Conservation (phyloP, 2,329 filamentous ascomycete genomes). For the Setomelanomma holmii region DNA sequence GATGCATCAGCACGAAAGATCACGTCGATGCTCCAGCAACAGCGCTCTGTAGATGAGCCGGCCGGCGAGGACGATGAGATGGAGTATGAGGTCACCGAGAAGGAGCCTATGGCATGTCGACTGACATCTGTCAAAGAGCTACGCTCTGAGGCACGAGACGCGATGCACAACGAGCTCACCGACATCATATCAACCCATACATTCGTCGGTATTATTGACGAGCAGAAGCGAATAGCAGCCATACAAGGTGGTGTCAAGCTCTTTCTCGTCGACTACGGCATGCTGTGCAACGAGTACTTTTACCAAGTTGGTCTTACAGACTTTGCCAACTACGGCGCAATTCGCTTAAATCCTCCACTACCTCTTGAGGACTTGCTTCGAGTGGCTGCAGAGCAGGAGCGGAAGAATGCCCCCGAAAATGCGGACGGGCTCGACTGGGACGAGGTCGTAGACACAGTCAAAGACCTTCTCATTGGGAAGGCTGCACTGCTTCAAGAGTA, state of each 20-base stretch:
- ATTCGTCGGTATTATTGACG: conserved; percentile 92
- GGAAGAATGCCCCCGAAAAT: conserved; percentile 51
- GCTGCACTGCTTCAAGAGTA: conserved; percentile 92
- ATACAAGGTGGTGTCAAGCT: conserved; percentile 93
- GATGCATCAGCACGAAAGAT: conserved; percentile 92
- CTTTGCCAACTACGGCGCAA: conserved; percentile 90
- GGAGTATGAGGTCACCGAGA: conserved; percentile 75
- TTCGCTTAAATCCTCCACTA: conserved; percentile 80
- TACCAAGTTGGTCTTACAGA: conserved; percentile 95
- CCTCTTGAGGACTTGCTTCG: conserved; percentile 73
- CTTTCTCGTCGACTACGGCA: conserved; percentile 91
- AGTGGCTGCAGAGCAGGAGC: conserved; percentile 76
- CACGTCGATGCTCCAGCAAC: conserved; percentile 86
- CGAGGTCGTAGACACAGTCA: conserved; percentile 70
- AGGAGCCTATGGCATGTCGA: conserved; percentile 72
- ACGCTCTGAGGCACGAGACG: conserved; percentile 78
- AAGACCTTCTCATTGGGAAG: conserved; percentile 72
- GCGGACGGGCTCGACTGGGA: conserved; percentile 68
- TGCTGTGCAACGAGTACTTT: conserved; percentile 84
- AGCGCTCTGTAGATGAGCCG: conserved; percentile 45
- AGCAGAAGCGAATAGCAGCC: conserved; percentile 83
- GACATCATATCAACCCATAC: conserved; percentile 88
- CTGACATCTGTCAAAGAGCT: conserved; percentile 87
- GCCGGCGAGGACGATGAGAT: conserved; percentile 57
- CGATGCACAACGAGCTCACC: conserved; percentile 83